Percentiles rank a stretch among this genome's conserved stretches.
These are phyloP conservation scores for Lachnellula occidentalis DNA, from an alignment of 2,329 filamentous ascomycete genomes.

Conservation along the genomic window DNA sequence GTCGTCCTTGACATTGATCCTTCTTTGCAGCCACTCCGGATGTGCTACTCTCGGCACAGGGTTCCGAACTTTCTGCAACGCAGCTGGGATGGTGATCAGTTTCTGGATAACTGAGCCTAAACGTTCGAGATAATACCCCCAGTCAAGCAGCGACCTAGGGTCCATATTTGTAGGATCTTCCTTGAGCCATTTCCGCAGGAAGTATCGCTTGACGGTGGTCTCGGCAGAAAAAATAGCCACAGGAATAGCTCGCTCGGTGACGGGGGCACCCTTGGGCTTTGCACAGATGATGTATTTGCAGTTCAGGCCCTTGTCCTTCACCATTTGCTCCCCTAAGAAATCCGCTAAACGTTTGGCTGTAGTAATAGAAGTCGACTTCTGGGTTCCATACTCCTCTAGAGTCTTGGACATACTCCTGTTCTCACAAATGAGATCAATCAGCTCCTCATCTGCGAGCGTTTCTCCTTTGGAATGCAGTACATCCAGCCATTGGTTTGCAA, in stretches of 20 bases:
- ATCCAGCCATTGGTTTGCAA: constrained; percentile 95
- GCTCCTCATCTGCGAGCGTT: constrained; percentile 89
- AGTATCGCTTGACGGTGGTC: constrained; percentile 77
- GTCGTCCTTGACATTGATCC: constrained; percentile 94
- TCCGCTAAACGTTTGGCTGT: constrained; percentile 92
- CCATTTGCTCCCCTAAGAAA: constrained; percentile 96
- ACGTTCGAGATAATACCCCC: constrained; percentile 95
- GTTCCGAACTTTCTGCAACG: constrained; percentile 89
- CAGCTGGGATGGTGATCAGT: constrained; percentile 95
- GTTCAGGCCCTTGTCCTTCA: constrained; percentile 97
- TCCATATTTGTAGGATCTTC: constrained; percentile 91
- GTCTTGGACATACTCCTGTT: constrained; percentile 98
- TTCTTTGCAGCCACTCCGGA: constrained; percentile 91
- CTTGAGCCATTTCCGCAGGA: constrained; percentile 90
- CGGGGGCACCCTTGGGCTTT: constrained; percentile 77
- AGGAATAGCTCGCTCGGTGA: constrained; percentile 90
- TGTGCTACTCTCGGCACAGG: constrained; percentile 90
- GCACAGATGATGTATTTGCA: constrained; percentile 99
- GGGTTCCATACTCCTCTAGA: constrained; percentile 86
- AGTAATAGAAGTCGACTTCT: constrained; percentile 99
- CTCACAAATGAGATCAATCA: constrained; percentile 99
- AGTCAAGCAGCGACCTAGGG: constrained; percentile 83
- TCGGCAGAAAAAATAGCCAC: constrained; percentile 97
- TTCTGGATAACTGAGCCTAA: constrained; percentile 97
- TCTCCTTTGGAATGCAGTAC: constrained; percentile 83